Conservation (phyloP, 2,329 filamentous ascomycete species). For the Helotiales sp. region DNA sequence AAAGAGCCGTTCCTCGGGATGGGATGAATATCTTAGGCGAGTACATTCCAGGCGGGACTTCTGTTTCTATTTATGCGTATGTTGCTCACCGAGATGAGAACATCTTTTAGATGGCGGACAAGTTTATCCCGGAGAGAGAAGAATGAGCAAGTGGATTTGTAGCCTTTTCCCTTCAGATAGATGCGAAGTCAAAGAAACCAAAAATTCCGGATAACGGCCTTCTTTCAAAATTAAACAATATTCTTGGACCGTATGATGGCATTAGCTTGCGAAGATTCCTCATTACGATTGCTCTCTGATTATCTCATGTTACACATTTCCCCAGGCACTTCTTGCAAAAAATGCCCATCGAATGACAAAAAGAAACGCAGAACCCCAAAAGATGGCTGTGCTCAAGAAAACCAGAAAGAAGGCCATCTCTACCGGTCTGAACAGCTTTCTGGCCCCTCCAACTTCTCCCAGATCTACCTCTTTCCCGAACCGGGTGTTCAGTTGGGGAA, state of each 20-base stretch:
- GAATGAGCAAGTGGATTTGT: no score
- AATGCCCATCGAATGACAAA: background rate
- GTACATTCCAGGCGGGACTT: background rate
- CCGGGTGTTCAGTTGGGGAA: slow-evolving; percentile 1
- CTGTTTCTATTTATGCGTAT: background rate
- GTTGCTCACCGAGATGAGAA: background rate
- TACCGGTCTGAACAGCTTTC: background rate
- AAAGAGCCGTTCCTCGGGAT: background rate
- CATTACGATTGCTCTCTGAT: no score
- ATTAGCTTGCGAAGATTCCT: no score
- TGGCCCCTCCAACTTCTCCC: background rate
- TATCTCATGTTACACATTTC: no score
- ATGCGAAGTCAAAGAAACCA: no score
- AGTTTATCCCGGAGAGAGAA: background rate
- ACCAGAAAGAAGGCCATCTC: background rate
- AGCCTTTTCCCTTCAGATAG: no score
- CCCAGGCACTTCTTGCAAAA: no score
- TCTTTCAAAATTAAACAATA: no score
- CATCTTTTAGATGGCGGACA: background rate
- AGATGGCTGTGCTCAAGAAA: background rate
- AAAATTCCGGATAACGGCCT: no score
- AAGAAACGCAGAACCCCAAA: background rate
- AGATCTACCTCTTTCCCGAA: slow-evolving; percentile 14
- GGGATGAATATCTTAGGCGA: background rate
- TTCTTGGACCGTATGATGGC: no score